Conservation (phyloP, 306 rosid genomes). For the Erythrophleum fordii region DNA sequence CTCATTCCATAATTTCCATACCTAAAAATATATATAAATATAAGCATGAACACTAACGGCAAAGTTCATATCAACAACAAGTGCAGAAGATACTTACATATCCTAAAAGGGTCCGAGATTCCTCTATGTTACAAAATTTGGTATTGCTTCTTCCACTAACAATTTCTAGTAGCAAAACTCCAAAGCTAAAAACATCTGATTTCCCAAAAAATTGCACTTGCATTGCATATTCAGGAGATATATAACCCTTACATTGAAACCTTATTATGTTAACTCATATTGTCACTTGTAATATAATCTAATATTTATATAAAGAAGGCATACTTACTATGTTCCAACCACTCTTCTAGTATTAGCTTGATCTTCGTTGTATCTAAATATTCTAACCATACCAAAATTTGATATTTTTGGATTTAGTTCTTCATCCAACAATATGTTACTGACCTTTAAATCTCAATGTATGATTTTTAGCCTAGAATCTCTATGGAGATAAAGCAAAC, state of each 20-base stretch:
- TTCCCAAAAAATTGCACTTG: neutral
- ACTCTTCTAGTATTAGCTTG: neutral
- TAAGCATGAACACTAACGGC: neutral
- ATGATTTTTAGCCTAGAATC: neutral
- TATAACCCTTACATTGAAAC: neutral
- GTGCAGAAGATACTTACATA: neutral
- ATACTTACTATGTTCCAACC: neutral
- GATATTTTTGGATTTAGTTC: neutral
- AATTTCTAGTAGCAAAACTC: slow-evolving; percentile 13
- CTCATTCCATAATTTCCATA: slow-evolving; percentile 22
- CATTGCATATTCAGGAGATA: neutral
- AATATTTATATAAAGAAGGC: neutral
- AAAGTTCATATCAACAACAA: neutral
- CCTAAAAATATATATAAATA: neutral
- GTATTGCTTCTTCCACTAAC: slow-evolving; percentile 10
- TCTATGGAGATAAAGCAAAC: neutral
- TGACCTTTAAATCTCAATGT: neutral
- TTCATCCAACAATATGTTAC: neutral
- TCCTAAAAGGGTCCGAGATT: slow-evolving; percentile 12
- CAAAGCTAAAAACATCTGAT: slow-evolving; percentile 6
- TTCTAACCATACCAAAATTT: neutral
- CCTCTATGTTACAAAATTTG: neutral
- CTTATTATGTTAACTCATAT: neutral
- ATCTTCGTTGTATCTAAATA: neutral
- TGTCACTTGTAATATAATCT: neutral